Conservation (phyloP, 2,329 filamentous ascomycete genomes). For the Anisogramma anomala region DNA sequence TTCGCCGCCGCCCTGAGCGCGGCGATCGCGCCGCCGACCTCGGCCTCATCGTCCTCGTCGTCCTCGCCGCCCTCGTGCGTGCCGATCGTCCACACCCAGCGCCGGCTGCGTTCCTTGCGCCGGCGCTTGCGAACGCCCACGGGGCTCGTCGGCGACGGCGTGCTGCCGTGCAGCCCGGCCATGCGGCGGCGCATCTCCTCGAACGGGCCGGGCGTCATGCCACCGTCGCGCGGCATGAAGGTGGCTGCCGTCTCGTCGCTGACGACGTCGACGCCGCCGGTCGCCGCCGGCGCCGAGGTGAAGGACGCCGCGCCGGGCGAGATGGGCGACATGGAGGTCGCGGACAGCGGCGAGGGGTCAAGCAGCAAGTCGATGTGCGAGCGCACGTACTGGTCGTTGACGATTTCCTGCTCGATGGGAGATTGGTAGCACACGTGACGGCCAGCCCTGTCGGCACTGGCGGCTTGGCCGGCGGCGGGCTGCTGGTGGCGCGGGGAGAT, state of each 20-base stretch:
- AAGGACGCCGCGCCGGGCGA: conserved; percentile 6
- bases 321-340: conserved; percentile 19
- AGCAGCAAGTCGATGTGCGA: conserved; percentile 52
- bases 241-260: background rate
- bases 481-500: conserved; percentile 40
- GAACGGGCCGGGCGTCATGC: conserved; percentile 50
- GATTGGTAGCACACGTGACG: conserved; percentile 51
- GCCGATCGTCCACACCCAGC: conserved; percentile 57
- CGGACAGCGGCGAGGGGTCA: conserved; percentile 40
- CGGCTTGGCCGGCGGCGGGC: conserved; percentile 41
- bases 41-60: conserved; percentile 31
- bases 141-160: conserved; percentile 31
- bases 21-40: conserved; percentile 31
- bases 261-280: background rate
- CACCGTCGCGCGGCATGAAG: conserved; percentile 37
- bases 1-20: conserved; percentile 25
- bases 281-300: background rate
- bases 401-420: conserved; percentile 52
- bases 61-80: conserved; percentile 35
- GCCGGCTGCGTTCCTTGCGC: conserved; percentile 51
- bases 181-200: conserved; percentile 51
- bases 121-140: conserved; percentile 39
- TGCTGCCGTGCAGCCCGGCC: conserved; percentile 31
- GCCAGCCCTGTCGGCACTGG: too few relatives aligned
- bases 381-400: conserved; percentile 48